Percentiles rank a stretch among this genome's conserved stretches.
These are phyloP conservation scores for Dactylellina parvicollis DNA, from an alignment of 2,329 filamentous ascomycete species.

Conservation along the genomic window DNA sequence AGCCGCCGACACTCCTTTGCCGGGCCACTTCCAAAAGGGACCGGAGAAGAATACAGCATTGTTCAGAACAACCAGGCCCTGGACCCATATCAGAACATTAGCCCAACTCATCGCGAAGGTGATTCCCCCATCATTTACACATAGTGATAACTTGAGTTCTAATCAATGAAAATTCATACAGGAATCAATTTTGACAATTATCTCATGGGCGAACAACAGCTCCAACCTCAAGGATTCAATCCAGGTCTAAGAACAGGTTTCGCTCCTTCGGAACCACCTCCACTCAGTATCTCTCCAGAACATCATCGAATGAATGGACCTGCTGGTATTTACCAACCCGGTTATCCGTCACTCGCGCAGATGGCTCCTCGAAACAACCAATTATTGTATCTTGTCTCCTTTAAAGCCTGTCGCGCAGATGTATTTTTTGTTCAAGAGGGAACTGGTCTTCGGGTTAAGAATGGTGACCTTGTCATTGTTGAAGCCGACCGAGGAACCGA, in stretches of 20 bases:
- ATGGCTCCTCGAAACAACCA: constrained; percentile 67
- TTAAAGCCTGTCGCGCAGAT: constrained; percentile 94
- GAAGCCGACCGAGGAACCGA: constrained; percentile 97
- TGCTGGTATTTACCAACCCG: constrained; percentile 35
- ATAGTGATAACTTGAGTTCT: constrained; percentile 61
- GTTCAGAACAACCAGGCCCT: constrained; percentile 59
- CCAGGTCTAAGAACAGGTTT: constrained; percentile 31
- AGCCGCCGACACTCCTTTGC: constrained; percentile 84
- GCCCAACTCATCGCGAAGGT: constrained; percentile 51
- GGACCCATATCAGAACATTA: constrained; percentile 63
- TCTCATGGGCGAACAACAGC: constrained; percentile 62
- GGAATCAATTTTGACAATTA: constrained; percentile 58
- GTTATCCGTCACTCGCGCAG: constrained; percentile 32
- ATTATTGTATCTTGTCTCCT: constrained; percentile 86
- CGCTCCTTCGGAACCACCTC: constrained; percentile 26
- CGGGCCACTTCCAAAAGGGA: constrained; percentile 59
- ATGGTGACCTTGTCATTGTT: constrained; percentile 93
- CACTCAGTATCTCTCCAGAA: constrained; percentile 57
- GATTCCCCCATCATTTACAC: constrained; percentile 61
- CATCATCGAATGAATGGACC: constrained; percentile 49
- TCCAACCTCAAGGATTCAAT: constrained; percentile 35
- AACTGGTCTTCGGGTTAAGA: constrained; percentile 87
- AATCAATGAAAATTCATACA: constrained; percentile 62
- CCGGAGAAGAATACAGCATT: constrained; percentile 65
- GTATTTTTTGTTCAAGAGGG: constrained; percentile 98